phyloP scores from a whole-genome alignment of 306 rosid genomes.

The Medicago truncatula region DNA sequence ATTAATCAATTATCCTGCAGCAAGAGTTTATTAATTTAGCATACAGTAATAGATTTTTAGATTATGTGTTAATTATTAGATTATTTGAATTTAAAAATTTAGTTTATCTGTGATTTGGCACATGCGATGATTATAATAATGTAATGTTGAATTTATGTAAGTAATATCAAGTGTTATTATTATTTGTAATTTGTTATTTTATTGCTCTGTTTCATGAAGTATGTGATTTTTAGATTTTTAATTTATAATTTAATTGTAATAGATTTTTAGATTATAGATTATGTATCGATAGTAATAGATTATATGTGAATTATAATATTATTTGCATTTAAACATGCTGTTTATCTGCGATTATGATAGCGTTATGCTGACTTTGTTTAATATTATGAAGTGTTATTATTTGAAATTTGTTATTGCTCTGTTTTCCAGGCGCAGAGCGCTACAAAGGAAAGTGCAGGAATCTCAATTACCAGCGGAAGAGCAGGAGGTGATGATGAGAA shows the following conservation, averaged over 20 bases:
- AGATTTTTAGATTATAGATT: too few species aligned
- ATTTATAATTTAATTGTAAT: too few species aligned
- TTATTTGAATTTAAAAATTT: neutral
- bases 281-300: neutral
- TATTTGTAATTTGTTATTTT: slow-evolving; percentile 21
- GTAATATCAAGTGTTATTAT: neutral
- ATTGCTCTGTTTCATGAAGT: slow-evolving; percentile 42
- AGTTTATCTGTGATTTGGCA: neutral
- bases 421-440: slow-evolving; percentile 74
- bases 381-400: neutral
- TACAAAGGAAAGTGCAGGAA: slow-evolving; percentile 83
- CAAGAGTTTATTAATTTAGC: neutral
- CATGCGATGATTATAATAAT: neutral
- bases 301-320: neutral
- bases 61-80: slow-evolving; percentile 4
- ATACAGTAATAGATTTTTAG: neutral
- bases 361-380: neutral
- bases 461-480: slow-evolving; percentile 85
- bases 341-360: neutral
- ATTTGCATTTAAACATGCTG: neutral
- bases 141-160: neutral
- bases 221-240: too few species aligned
- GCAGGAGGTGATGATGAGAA: slow-evolving; percentile 93
- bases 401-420: slow-evolving; percentile 26
- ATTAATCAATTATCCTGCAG: neutral